Base-by-base conservation (phyloP, 1,284 basidiomycete genomes). In the Sutorius eximius region DNA sequence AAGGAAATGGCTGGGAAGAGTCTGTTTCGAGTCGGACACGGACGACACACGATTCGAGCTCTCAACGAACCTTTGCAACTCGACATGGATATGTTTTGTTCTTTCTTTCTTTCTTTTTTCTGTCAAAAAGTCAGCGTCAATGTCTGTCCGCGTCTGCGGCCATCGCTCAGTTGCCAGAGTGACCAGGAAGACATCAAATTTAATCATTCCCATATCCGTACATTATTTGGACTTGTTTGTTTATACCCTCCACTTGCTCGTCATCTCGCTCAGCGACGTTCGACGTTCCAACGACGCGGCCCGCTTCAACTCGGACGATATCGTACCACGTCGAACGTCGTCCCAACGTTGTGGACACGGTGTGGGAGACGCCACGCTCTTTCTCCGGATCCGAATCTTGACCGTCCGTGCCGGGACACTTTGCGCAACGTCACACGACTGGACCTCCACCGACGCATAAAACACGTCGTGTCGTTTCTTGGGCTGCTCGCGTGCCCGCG, bases 1-100 rank as follows among this genome's bases (percentile, higher is more conserved):
- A 85, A 1, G 86, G 86, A 64, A 87, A 87, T 5, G 85, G 83
- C 10, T 82, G 82, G 0, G 79, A 73, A 27, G 80, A 75, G 10
- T 77, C 72, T 56, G 47, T 36, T 1, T 38, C 32, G 41, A 20
- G 42, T 61, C 50, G 44, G 36, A 52, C 27, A 12, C 10, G n/a
- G 20, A 30, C 2, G 6, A 37, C 2, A 3, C 1, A 11, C 9
- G 2, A 2, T 15, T 43, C 18, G 12, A 18, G 16, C 24, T 33
- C 24, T 33, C 10, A 12, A 59, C 54, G 42, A 24, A 57, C 52
- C 57, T 29, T 37, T 41, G 30, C 33, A 45, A n/a, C 7, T 36
- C 7, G 54, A 42, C 53, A 55, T 36, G 42, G 6, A 36, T 27
- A n/a, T 42, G 18, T 45, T 27, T 30, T 29, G 3, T 45, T 37